These are phyloP conservation scores for Teunomyces tritomae DNA, from an alignment of 805 yeast genomes.

Conservation along the genomic window DNA sequence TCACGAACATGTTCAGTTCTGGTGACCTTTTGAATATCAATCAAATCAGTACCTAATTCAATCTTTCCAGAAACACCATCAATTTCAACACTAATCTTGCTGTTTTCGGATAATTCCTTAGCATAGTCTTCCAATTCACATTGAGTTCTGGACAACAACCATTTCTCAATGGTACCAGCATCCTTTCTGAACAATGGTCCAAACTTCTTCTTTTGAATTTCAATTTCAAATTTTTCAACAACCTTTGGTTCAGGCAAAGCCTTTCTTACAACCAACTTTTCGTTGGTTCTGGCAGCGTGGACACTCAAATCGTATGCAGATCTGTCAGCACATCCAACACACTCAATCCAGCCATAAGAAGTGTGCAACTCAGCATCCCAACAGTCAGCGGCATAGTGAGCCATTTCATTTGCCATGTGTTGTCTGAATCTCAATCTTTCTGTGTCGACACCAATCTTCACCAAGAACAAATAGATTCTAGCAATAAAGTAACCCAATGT, in stretches of 20 bases:
- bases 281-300: slow-evolving; percentile 92
- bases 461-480: slow-evolving; percentile 81
- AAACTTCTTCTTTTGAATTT: slow-evolving; percentile 88
- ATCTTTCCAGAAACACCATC: slow-evolving; percentile 63
- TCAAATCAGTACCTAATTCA: slow-evolving; percentile 70
- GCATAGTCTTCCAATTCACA: slow-evolving; percentile 78
- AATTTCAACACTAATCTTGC: slow-evolving; percentile 64
- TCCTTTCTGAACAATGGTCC: slow-evolving; percentile 98
- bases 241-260: slow-evolving; percentile 78
- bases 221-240: slow-evolving; percentile 81
- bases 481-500: slow-evolving; percentile 97
- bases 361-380: slow-evolving; percentile 98
- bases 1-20: slow-evolving; percentile 91
- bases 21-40: slow-evolving; percentile 73
- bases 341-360: slow-evolving; percentile 98
- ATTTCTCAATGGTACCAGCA: slow-evolving; percentile 87
- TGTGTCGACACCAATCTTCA: slow-evolving; percentile 87
- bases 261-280: slow-evolving; percentile 92
- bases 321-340: slow-evolving; percentile 99
- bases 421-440: slow-evolving; percentile 91
- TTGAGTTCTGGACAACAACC: slow-evolving; percentile 73
- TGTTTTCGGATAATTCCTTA: slow-evolving; percentile 58
- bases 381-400: slow-evolving; percentile 98
- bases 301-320: slow-evolving; percentile 96
- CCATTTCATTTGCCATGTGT: slow-evolving; percentile 99